phyloP scores from a whole-genome alignment of 1,284 basidiomycete species.

The Mrakiaceae sp. region DNA sequence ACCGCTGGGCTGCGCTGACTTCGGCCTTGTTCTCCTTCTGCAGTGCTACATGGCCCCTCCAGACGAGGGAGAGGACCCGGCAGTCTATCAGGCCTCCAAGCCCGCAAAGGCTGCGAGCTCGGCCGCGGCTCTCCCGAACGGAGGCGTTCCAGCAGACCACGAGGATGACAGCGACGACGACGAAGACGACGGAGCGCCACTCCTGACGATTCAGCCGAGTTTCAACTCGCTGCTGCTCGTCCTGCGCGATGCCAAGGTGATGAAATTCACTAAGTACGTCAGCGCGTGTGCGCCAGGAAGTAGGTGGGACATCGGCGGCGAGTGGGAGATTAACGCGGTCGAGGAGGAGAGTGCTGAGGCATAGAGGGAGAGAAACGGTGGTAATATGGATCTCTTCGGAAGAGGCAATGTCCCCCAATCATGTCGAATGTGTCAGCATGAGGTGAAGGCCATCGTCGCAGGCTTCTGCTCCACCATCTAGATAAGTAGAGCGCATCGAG shows the following conservation, averaged over 20 bases:
- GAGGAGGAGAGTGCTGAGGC: slow-evolving; percentile 37
- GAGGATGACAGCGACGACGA: slow-evolving; percentile 25
- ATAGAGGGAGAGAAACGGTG: slow-evolving; percentile 7
- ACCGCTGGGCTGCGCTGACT: too few species aligned
- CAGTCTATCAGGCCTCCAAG: slow-evolving; percentile 63
- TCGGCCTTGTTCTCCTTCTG: background rate
- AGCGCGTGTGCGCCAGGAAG: slow-evolving; percentile 73
- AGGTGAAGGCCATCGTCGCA: too few species aligned
- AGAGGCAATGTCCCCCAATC: too few species aligned
- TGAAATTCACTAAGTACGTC: slow-evolving; percentile 91
- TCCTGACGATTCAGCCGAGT: slow-evolving; percentile 77
- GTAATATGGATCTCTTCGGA: background rate
- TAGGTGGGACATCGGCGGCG: slow-evolving; percentile 78
- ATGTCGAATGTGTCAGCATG: too few species aligned
- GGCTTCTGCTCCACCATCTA: too few species aligned
- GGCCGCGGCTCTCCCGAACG: slow-evolving; percentile 6
- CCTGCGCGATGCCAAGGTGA: slow-evolving; percentile 74
- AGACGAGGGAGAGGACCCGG: slow-evolving; percentile 85
- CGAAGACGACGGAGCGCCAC: slow-evolving; percentile 65
- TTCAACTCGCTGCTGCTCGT: slow-evolving; percentile 88
- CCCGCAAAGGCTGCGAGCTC: slow-evolving; percentile 29
- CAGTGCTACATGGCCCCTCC: slow-evolving; percentile 90
- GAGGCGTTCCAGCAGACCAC: background rate
- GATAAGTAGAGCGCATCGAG: too few species aligned
- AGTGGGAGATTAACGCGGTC: slow-evolving; percentile 60